Evolutionary conservation across 495 filamentous ascomycete species (phyloP), one percentile per base, ranked within the genome.

Genomic region (Cercophora sp.): DNA sequence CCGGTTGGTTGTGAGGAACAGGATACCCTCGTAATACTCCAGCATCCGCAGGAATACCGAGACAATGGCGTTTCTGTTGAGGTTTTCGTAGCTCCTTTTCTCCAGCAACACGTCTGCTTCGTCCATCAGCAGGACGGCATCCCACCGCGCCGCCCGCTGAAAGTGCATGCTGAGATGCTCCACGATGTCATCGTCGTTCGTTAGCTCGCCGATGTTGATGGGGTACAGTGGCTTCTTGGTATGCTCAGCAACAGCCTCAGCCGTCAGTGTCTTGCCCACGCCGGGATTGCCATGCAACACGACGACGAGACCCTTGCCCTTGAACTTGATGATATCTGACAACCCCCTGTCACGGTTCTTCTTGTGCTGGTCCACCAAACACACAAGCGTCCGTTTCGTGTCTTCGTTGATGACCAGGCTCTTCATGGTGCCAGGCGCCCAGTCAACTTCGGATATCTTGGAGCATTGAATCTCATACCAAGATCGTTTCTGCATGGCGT

Each of bases 381-480:
- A 39, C 2, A 39, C 36, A 18, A 39, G 36, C 11, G 36, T 39
- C n/a, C 36, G 36, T 19, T 39, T 39, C 8, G 36, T 39, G 11
- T 39, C 15, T 39, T 39, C 36, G 36, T 39, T 18, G 36, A 39
- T 39, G n/a, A 39, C 36, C 2, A 39, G n/a, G n/a, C 10, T 39
- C n/a, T 39, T 19, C 5, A 39, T 2, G 2, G 36, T n/a, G n/a
- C 15, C 15, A 15, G 36, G 8, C 36, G 8, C 36, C 36, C 36
- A 39, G 2, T 39, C 36, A n/a, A 39, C 36, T n/a, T 39, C 36
- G 36, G 36, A 2, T 8, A 39, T 18, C n/a, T 39, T 39, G 10
- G 36, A 39, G n/a, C 36, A 39, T 19, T 39, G 36, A 9, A 39
- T 39, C 25, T 48, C 44, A 19, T 8, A 48, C 44, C 44, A 48